A percentile compares a stretch with the other conserved stretches of the same genome.
Evolutionary conservation across 2,329 filamentous ascomycete genomes (phyloP).

Genomic region (Pleomassaria siparia): DNA sequence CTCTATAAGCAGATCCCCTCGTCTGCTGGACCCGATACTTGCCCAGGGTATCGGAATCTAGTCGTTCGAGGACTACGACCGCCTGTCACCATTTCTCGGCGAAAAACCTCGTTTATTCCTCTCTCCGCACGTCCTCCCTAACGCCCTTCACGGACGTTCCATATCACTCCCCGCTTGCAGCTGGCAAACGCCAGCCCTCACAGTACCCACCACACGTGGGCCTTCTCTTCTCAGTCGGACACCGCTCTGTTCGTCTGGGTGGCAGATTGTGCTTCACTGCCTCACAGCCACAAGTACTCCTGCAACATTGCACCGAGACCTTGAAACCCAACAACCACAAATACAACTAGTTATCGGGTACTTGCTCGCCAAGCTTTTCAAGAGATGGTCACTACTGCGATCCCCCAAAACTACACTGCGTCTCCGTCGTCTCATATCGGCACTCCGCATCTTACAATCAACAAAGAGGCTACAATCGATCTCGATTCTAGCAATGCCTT

Average conservation of each 20-base stretch:
- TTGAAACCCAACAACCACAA: conserved; percentile 4
- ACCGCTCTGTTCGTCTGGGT: conserved; percentile 94
- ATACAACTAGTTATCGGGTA: conserved; percentile 12
- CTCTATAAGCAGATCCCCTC: conserved; percentile 62
- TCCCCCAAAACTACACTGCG: conserved; percentile 78
- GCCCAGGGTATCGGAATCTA: conserved; percentile 79
- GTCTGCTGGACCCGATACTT: conserved; percentile 86
- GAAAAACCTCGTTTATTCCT: conserved; percentile 78
- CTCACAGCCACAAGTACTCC: conserved; percentile 27
- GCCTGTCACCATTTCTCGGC: conserved; percentile 84
- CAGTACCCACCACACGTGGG: conserved; percentile 68
- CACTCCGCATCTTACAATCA: conserved; percentile 92
- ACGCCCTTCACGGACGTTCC: conserved; percentile 71
- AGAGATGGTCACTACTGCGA: conserved; percentile 83
- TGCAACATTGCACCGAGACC: conserved; percentile 14
- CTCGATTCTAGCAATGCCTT: conserved; percentile 96
- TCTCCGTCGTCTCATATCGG: conserved; percentile 75
- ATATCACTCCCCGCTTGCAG: conserved; percentile 58
- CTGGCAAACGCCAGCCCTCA: conserved; percentile 84
- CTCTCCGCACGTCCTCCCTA: conserved; percentile 89
- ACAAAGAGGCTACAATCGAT: conserved; percentile 89
- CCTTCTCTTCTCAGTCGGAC: conserved; percentile 96
- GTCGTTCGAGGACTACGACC: conserved; percentile 61
- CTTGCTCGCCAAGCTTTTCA: conserved; percentile 29
- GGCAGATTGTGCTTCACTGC: conserved; percentile 91